Evolutionary conservation across 768 basidiomycete species (phyloP), one percentile per base, ranked within the genome.

Genomic region (Fomitopsis pulvina): DNA sequence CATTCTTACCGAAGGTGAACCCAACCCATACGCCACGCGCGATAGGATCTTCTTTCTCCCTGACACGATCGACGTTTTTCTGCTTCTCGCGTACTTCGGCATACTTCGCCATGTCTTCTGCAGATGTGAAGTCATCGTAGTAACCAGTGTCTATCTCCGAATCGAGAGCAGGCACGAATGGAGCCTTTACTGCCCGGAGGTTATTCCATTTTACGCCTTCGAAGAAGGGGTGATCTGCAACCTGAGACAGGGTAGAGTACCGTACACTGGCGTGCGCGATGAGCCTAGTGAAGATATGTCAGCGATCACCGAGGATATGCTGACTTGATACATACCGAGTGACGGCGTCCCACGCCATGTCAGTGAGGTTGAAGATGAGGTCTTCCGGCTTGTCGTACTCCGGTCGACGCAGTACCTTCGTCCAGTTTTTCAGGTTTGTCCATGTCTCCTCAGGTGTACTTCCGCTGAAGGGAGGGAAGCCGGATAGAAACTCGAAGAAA

Each of bases 371-470:
- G 76, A 98, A 99, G 55, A 98, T 90, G 37, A 92, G 74, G 66
- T 99, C 96, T 64, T 98, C 94, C 2, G 91, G 88, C 56, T 87
- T 85, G 64, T 97, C 94, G 59, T 98, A 99, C 58, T 93, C 86
- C 2, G 96, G 96, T 50, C 96, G 68, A n/a, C 86, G 75, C 4
- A 99, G 75, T 1, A 92, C 92, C 54, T 87, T 87, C 16, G 85
- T 81, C 96, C 96, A 99, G 65, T 97, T 97, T 69, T 97, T 97
- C 54, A 99, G 71, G 68, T 98, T 98, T 14, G 92, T 92, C 96
- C 96, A 99, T 0, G 96, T 99, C 68, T 99, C 96, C 57, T 99
- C 93, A 0, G 93, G 88, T 0, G 87, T 92, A 34, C 86, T 81
- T 16, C 96, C 96, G 41, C 91, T 96, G 72, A 99, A 99, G 1